phyloP scores from a whole-genome alignment of 139 green algal genomes.

The Eudorina sp. region DNA sequence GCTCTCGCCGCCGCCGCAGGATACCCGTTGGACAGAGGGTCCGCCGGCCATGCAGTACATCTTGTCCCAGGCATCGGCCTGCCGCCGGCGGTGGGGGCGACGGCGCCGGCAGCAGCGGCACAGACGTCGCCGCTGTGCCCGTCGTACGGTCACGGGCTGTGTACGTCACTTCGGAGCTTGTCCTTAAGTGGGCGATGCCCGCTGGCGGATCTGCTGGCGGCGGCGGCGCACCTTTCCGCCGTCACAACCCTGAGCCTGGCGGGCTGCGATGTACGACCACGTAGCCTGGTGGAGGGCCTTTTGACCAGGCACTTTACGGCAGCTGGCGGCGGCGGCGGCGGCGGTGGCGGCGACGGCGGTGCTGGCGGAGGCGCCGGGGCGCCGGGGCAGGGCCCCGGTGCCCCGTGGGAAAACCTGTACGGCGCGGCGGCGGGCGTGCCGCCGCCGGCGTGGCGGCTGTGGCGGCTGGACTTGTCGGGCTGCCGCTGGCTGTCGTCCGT shows the following conservation, averaged over 20 bases:
- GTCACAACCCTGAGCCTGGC: neutral
- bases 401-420: neutral
- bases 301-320: neutral
- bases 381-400: too few relatives aligned
- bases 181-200: neutral
- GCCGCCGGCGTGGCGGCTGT: neutral
- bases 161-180: neutral
- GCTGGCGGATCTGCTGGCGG: neutral
- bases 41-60: too few relatives aligned
- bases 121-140: neutral
- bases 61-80: too few relatives aligned
- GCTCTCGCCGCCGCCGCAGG: neutral
- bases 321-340: neutral
- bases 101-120: too few relatives aligned
- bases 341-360: neutral
- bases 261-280: neutral
- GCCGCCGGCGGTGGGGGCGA: too few relatives aligned
- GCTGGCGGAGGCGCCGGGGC: too few relatives aligned
- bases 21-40: neutral
- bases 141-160: too few relatives aligned
- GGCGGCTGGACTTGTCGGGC: neutral
- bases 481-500: neutral
- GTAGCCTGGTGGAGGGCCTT: neutral
- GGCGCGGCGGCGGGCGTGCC: neutral
- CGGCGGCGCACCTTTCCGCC: neutral